Conservation (phyloP, 192 early-diverging fungal genomes). For the Podila horticola region DNA sequence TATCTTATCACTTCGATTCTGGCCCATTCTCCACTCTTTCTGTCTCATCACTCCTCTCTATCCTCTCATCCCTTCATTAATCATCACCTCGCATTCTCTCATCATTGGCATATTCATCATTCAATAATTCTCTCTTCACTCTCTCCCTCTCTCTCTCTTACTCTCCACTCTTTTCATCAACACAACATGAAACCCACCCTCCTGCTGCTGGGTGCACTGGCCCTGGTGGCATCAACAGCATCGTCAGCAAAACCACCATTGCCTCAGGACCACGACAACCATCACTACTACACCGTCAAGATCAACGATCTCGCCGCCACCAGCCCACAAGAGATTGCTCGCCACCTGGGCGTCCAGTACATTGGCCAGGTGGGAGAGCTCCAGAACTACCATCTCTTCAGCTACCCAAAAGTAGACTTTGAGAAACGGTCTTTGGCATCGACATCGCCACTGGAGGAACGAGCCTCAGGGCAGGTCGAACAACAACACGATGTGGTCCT, state of each 20-base stretch:
- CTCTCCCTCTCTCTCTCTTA: not conserved
- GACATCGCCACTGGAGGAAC: too few relatives aligned
- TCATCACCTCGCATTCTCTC: not conserved
- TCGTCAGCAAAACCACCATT: conserved; percentile 8
- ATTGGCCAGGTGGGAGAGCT: conserved; percentile 78
- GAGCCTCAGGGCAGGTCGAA: not conserved
- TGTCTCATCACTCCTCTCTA: not conserved
- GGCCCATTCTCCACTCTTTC: not conserved
- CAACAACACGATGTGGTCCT: conserved; percentile 53
- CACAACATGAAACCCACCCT: conserved; percentile 30
- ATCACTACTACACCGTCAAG: conserved; percentile 62
- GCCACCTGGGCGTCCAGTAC: conserved; percentile 51
- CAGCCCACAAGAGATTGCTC: conserved; percentile 48
- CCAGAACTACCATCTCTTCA: conserved; percentile 70
- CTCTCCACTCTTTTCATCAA: too few relatives aligned
- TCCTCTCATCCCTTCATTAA: too few relatives aligned
- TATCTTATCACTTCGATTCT: not conserved
- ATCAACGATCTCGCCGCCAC: conserved; percentile 34
- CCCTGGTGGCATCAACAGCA: conserved; percentile 14
- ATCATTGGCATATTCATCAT: not conserved
- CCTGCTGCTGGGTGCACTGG: conserved; percentile 30
- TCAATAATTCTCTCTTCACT: not conserved
- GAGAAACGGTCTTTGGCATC: conserved; percentile 22
- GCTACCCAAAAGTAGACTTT: conserved; percentile 51
- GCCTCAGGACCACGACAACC: conserved; percentile 50